These are phyloP conservation scores for Candida sanyaensis DNA, from an alignment of 1,139 yeast species.

Conservation along the genomic window DNA sequence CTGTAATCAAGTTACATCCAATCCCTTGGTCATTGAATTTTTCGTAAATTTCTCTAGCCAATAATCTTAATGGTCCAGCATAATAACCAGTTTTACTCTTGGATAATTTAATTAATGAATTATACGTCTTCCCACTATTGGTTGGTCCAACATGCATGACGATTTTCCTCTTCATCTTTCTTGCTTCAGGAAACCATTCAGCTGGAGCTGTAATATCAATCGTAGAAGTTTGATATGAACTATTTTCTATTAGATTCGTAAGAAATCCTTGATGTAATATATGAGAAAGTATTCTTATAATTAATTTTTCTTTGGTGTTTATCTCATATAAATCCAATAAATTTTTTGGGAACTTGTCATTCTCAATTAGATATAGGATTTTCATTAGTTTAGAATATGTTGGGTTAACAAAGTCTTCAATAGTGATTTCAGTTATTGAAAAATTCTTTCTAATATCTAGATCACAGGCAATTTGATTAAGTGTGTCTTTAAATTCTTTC, in stretches of 20 bases:
- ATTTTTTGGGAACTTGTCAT: constrained; percentile 21
- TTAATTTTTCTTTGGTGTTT: constrained; percentile 20
- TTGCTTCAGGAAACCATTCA: constrained; percentile 87
- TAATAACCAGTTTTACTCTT: constrained; percentile 80
- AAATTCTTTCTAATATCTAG: not conserved
- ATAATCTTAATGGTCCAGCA: constrained; percentile 89
- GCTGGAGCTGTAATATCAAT: constrained; percentile 70
- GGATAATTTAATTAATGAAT: constrained; percentile 70
- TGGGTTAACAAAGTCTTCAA: constrained; percentile 35
- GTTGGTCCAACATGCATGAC: constrained; percentile 97
- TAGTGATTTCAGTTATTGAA: not conserved
- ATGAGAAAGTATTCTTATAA: constrained; percentile 23
- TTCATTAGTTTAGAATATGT: constrained; percentile 21
- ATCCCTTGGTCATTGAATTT: constrained; percentile 66
- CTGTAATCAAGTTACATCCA: constrained; percentile 84
- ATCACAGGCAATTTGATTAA: not conserved
- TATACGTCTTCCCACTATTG: constrained; percentile 93
- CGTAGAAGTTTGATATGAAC: constrained; percentile 16
- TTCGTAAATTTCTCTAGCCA: constrained; percentile 91
- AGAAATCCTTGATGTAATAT: constrained; percentile 25
- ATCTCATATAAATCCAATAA: constrained; percentile 20
- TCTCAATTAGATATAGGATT: constrained; percentile 21
- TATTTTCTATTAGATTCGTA: constrained; percentile 17
- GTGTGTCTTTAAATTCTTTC: not conserved
- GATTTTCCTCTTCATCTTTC: constrained; percentile 76